Evolutionary conservation across 352 stramenopile species (phyloP), one percentile per base, ranked within the genome.

Genomic region (Thraustotheca clavata): DNA sequence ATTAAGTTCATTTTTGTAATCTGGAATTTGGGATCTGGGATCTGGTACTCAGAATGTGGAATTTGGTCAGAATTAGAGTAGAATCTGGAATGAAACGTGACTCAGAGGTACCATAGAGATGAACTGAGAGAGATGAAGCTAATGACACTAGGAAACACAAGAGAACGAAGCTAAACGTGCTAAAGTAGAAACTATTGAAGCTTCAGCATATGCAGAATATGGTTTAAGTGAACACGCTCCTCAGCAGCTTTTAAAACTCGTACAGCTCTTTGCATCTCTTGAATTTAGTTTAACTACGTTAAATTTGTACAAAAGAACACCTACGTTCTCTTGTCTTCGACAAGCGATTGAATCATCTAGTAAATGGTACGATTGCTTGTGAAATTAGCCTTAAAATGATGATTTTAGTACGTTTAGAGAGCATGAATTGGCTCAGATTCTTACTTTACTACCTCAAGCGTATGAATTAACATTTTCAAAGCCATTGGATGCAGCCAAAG

Each of bases 231-330:
- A 67, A 57, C 72, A 68, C 36, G 70, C 73, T 18, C 77, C 83
- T 9, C 59, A 69, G 62, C 55, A 72, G 49, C 71, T 89, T 7
- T 71, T 70, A 27, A 29, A 74, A 24, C 69, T 90, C 6, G 69
- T 73, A 48, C 73, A 76, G 55, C 69, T 90, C 29, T 88, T 89
- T 57, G 80, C 74, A 22, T 78, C 83, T 20, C 57, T 90, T 26
- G 80, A 90, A 68, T 90, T 92, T 41, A 73, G 76, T 0, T 72
- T 92, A 27, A 83, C 73, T 50, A 76, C 83, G 8, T 69, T 90
- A 26, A 77, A 72, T 59, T 63, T 92, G 34, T 90, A 90, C 62
- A 80, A 92, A 41, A 80, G 77, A 62, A 80, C 81, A 22, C 67
- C 83, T 12, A 75, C 80, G 47, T 88, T 88, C 22, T 72, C 75